phyloP scores from a whole-genome alignment of 169 alveolate species.

The Cryptosporidium viatorum region DNA sequence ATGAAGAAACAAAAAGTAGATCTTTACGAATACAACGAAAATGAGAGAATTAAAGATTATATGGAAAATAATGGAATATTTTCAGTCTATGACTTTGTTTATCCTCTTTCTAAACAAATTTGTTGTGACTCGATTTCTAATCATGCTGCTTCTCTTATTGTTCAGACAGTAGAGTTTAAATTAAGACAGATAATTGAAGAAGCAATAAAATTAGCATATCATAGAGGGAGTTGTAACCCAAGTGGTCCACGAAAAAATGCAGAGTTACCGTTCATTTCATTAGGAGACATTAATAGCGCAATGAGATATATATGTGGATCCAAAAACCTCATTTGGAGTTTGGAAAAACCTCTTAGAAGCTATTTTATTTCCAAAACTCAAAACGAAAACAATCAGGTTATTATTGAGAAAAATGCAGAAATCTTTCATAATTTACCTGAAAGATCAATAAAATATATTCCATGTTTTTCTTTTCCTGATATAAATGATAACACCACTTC shows the following conservation, averaged over 20 bases:
- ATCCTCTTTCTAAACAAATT: conserved; percentile 55
- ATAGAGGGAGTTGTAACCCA: conserved; percentile 42
- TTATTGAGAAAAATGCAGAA: conserved; percentile 26
- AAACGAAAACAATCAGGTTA: neutral
- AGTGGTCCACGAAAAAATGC: neutral
- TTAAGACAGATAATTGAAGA: conserved; percentile 62
- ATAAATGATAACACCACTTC: neutral
- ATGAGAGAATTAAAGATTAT: neutral
- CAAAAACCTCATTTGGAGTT: conserved; percentile 42
- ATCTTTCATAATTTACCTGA: conserved; percentile 50
- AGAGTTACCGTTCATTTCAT: conserved; percentile 11
- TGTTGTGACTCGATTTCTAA: conserved; percentile 60
- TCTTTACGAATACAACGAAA: neutral
- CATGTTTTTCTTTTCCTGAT: conserved; percentile 33
- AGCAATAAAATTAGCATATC: conserved; percentile 43
- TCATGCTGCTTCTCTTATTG: conserved; percentile 51
- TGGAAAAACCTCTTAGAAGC: conserved; percentile 39
- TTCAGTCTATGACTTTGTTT: conserved; percentile 65
- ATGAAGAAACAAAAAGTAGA: conserved; percentile 22
- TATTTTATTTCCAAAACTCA: neutral
- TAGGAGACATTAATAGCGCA: conserved; percentile 53
- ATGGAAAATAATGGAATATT: neutral
- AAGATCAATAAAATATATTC: conserved; percentile 33
- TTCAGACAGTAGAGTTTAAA: conserved; percentile 41
- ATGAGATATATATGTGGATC: conserved; percentile 57